Conservation (phyloP, 2,329 filamentous ascomycete species). For the Colletotrichum australisinense region DNA sequence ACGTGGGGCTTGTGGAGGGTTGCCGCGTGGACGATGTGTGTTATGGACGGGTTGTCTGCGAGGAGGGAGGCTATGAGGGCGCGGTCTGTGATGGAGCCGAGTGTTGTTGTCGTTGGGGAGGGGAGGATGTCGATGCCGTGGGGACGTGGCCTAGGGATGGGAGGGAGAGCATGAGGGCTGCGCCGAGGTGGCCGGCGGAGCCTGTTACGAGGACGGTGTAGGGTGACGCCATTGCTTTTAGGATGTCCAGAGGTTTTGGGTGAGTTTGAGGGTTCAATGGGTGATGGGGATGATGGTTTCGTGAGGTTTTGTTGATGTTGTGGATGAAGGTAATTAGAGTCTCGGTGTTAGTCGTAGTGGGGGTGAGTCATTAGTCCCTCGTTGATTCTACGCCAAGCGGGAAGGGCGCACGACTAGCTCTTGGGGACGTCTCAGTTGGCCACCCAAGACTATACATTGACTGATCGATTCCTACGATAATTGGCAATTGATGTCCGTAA, state of each 20-base stretch:
- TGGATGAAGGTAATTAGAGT: background rate
- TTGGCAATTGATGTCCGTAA: background rate
- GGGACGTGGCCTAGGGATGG: conserved; percentile 50
- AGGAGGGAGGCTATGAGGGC: conserved; percentile 47
- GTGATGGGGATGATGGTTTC: too few relatives aligned
- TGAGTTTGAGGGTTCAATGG: too few relatives aligned
- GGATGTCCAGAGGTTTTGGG: too few relatives aligned
- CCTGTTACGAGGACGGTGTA: conserved; percentile 56
- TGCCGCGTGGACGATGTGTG: conserved; percentile 56
- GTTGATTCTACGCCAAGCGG: background rate
- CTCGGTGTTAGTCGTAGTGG: background rate
- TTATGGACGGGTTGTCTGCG: conserved; percentile 43
- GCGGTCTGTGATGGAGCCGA: conserved; percentile 52
- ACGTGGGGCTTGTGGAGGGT: conserved; percentile 62
- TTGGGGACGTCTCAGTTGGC: background rate
- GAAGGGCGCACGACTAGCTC: background rate
- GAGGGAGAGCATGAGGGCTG: conserved; percentile 56
- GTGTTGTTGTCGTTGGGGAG: conserved; percentile 47
- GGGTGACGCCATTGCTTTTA: background rate
- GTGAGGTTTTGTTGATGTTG: too few relatives aligned
- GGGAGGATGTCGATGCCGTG: conserved; percentile 57
- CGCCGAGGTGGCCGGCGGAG: conserved; percentile 58
- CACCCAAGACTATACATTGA: background rate
- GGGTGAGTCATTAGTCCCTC: background rate
- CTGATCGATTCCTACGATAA: background rate